Evolutionary conservation across 2,329 filamentous ascomycete species (phyloP).

Genomic region (Monilinia laxa): DNA sequence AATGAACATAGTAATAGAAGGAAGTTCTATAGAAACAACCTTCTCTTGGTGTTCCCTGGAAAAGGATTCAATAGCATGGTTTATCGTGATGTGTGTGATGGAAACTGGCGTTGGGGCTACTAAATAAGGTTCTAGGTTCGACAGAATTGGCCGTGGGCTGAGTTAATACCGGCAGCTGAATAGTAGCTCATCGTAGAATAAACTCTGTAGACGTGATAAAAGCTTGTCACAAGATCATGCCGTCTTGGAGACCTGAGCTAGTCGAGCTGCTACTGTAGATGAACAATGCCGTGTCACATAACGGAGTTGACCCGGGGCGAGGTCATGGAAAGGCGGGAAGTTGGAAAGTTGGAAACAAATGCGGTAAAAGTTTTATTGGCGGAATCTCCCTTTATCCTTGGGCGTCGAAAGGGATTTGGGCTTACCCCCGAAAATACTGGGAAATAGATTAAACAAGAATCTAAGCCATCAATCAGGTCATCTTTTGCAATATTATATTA

Average conservation of each 20-base stretch:
- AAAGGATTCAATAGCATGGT: background rate
- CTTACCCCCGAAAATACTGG: background rate
- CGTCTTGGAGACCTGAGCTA: background rate
- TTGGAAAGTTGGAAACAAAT: background rate
- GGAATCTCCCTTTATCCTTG: background rate
- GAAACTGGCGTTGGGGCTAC: background rate
- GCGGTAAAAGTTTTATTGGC: slow-evolving; percentile 1
- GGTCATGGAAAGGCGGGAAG: background rate
- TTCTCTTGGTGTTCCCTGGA: background rate
- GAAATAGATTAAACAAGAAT: background rate
- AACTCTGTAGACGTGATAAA: background rate
- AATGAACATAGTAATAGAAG: background rate
- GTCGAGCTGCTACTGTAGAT: background rate
- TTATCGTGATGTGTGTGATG: background rate
- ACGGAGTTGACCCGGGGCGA: background rate
- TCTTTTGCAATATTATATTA: too few species aligned
- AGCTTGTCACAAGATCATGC: background rate
- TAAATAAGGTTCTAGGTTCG: slow-evolving; percentile 2
- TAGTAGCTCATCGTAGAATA: background rate
- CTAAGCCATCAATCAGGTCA: too few species aligned
- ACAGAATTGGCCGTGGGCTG: background rate
- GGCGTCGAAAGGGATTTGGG: too few species aligned
- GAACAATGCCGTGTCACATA: background rate
- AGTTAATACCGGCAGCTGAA: slow-evolving; percentile 4
- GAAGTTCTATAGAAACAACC: background rate